Base-by-base conservation (phyloP, 176 grass and related monocot species). In the Miscanthus lutarioriparius region DNA sequence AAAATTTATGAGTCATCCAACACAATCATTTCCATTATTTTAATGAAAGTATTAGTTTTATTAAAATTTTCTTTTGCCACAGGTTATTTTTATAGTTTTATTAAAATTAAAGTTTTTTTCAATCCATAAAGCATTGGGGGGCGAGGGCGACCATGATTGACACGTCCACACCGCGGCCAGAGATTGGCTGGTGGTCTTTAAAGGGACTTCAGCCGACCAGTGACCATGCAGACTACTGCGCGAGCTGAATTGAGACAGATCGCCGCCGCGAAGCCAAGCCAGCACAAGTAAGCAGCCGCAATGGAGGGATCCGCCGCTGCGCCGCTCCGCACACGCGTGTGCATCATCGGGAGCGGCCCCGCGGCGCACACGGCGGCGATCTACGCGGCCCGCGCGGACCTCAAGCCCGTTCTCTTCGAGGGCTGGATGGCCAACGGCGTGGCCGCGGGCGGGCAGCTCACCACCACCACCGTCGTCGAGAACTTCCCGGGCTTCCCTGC, bases 381-480 rank as follows among this genome's bases (percentile, higher is more conserved):
- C 87, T 98, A 98, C 89, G 89, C 96, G 11, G 91, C 93, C 28
- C 87, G 93, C 30, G 91, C 96, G 15, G 93, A 95, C 54, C 91
- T 98, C 9, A 95, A 95, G 83, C 91, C 96, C 6, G 73, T 98
- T 43, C 87, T 98, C 45, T 96, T 95, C 81, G 91, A 98, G 80
- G 96, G 96, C 13, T 94, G 91, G 89, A 53, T 96, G 58, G 93
- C 93, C 77, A 98, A 96, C 71, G 91, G 92, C 87, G 94, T 98
- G 58, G 89, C 89, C 11, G 67, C 79, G 8, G 79, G 88, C 27
- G 79, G 88, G 45, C 96, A 98, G 86, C 93, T 98, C 74, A 98
- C 96, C 72, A 98, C 96, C 80, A 95, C 96, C 87, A 98, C 93
- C 35, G 93, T 88, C 62, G 96, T 98, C 23, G 93, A 98, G 73